These are phyloP conservation scores for Nemania bipapillata DNA, from an alignment of 2,329 filamentous ascomycete genomes.

Conservation along the genomic window DNA sequence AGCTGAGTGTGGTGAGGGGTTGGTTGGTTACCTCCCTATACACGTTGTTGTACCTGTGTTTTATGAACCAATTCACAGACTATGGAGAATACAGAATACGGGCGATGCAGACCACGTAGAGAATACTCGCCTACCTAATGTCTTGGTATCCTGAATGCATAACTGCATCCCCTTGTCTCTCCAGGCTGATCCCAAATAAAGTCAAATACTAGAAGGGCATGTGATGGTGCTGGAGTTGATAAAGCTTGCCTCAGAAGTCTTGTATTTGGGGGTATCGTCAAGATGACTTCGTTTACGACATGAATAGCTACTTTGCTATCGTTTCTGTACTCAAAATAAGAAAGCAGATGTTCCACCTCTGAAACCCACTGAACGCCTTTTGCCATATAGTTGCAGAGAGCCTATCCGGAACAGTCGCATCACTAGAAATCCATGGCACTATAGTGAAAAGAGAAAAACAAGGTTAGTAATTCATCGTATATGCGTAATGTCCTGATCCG, in stretches of 20 bases:
- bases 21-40: background rate
- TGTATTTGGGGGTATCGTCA: background rate
- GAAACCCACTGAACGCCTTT: conserved; percentile 27
- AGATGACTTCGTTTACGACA: background rate
- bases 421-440: conserved; percentile 39
- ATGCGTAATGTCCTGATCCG: background rate
- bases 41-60: too few relatives aligned
- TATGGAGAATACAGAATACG: too few relatives aligned
- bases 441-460: background rate
- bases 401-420: background rate
- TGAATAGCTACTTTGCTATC: background rate
- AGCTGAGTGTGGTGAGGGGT: background rate
- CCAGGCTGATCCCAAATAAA: background rate
- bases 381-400: conserved; percentile 10
- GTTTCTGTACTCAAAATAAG: background rate
- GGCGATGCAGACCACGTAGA: too few relatives aligned
- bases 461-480: conserved; percentile 19
- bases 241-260: background rate
- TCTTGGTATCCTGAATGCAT: too few relatives aligned
- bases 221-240: background rate
- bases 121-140: too few relatives aligned
- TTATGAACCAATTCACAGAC: too few relatives aligned
- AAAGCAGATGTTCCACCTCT: conserved; percentile 10
- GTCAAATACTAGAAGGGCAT: background rate
- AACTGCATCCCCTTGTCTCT: too few relatives aligned